These are phyloP conservation scores for Houttuynia cordata DNA, from an alignment of 164 flowering plant genomes.

Conservation along the genomic window DNA sequence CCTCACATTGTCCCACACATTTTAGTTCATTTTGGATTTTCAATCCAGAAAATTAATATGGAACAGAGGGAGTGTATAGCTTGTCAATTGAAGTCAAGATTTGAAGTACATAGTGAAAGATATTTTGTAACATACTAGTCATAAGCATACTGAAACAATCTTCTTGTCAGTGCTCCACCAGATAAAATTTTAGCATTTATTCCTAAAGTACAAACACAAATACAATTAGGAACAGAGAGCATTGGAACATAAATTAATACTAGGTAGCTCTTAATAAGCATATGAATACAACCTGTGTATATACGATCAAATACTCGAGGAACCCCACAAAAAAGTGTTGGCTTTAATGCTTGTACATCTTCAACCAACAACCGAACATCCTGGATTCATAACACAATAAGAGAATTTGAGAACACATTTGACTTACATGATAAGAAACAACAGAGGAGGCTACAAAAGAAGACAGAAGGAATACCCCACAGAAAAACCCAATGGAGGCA, in stretches of 20 bases:
- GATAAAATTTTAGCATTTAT: slow-evolving; percentile 47
- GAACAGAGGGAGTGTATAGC: no score
- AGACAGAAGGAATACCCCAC: slow-evolving; percentile 45
- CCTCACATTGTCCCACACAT: no score
- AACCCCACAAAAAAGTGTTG: slow-evolving; percentile 81
- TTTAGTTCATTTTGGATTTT: no score
- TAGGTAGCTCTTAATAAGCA: no score
- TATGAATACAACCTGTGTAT: slow-evolving; percentile 40
- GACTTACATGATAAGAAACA: background rate
- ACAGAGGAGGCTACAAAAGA: background rate
- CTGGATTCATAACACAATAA: slow-evolving; percentile 18
- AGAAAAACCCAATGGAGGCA: slow-evolving; percentile 83
- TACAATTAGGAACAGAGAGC: background rate
- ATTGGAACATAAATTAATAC: background rate
- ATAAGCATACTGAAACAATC: slow-evolving; percentile 69
- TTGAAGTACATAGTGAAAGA: background rate
- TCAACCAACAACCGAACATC: slow-evolving; percentile 73
- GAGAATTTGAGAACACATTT: background rate
- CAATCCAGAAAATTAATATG: no score
- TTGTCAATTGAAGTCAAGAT: background rate
- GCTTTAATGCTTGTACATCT: slow-evolving; percentile 70
- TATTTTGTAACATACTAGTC: slow-evolving; percentile 48
- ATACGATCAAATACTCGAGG: slow-evolving; percentile 94
- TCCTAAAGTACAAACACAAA: slow-evolving; percentile 28
- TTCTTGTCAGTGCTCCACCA: slow-evolving; percentile 57